Evolutionary conservation across 257 asterid genomes (phyloP), one percentile per base, ranked within the genome.

Genomic region (Solanum virginianum): DNA sequence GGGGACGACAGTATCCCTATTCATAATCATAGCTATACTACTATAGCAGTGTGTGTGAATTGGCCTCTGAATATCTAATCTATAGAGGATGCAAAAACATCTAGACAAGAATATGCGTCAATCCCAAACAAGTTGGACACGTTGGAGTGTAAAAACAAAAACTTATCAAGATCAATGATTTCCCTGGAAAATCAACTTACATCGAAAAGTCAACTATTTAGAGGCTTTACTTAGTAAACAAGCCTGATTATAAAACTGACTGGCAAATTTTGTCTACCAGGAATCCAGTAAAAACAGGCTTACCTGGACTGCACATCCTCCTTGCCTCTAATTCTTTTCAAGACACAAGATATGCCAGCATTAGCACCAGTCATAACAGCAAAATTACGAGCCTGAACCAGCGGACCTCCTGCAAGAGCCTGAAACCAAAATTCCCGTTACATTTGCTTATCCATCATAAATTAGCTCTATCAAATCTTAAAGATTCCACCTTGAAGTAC

Each of bases 331-430:
- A 95, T 36, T 88, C 98, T 93, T 89, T 88, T 95, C 99, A 95
- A 85, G 87, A 93, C 97, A 84, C 95, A 94, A 43, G 98, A 89
- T 83, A 95, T 95, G 82, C 99, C 99, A 57, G 99, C 98, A 91
- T 94, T 93, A 57, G 89, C 95, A 85, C 99, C 98, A 0, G 97
- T 93, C 98, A 95, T 94, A 51, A 95, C 99, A 82, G 98, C 99
- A 85, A 95, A 95, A 87, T 94, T 95, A 68, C 98, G 98, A 13
- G 97, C 99, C 86, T 95, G 99, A 55, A 93, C 36, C 89, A 93
- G 85, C 11, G 99, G 97, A 77, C 99, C 99, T 83, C 97, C 99
- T 26, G 98, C 90, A 62, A 95, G 92, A 85, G 98, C 98, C 98
- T 94, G 89, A 54, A 80, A 53, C 17, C 80, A 41, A 79, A 85